Base-by-base conservation (phyloP, 169 alveolate genomes). In the Cryptosporidium sp. region DNA sequence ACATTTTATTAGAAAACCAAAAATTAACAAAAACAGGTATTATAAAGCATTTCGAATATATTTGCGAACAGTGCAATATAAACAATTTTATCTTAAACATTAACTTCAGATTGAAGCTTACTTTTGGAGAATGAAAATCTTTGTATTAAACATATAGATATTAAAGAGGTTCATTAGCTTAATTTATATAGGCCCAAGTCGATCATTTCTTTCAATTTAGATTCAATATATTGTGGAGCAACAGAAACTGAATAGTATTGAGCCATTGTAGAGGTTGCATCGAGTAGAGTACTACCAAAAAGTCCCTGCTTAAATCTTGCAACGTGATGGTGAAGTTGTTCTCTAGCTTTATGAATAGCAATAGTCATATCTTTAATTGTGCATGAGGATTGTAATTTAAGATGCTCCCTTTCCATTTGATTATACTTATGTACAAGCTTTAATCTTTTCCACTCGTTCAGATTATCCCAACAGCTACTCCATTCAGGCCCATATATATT, bases 311-410 rank as follows among this genome's bases (percentile, higher is more conserved):
- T 80, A 62, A 61, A 80, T 41, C 74, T 61, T 7, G 55, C 14
- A 58, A 65, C 67, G 45, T 80, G 75, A 43, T 80, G 68, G n/a
- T 80, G 89, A 80, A 80, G 71, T 41, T 80, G 89, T 80, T 80
- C 89, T 43, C 89, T 80, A 18, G 89, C 89, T 18, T 80, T 80
- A 65, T 80, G 89, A 16, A 80, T 65, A 61, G 89, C 89, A 80
- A 80, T 65, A 43, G 89, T 80, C 89, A 80, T 80, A 80, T 80
- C 89, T 43, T 80, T 80, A 48, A 80, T 80, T n/a, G 69, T 80
- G 41, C 89, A 80, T 21, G 89, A 61, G 0, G 80, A 62, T 45
- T 41, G 62, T 8, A 80, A 55, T 50, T 59, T 80, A 80, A 61
- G 62, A 8, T 41, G 74, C 7, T 62, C 75, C 45, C 75, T 80